phyloP scores from a whole-genome alignment of 805 yeast genomes.

The Danielia reshetovae region DNA sequence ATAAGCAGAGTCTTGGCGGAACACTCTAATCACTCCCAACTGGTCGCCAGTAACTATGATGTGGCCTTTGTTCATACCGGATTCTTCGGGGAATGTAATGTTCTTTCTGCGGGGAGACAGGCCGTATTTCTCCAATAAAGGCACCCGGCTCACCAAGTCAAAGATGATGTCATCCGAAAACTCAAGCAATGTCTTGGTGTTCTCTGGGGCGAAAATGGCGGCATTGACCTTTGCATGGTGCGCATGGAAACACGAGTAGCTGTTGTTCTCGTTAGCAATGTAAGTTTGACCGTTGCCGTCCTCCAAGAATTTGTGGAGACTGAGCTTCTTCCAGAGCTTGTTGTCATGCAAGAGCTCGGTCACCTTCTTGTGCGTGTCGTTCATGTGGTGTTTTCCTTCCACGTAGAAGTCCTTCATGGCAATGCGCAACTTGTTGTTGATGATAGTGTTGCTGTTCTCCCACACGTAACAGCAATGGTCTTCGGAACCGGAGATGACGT shows the following conservation, averaged over 20 bases:
- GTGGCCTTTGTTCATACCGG: constrained; percentile 26
- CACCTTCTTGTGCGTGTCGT: constrained; percentile 28
- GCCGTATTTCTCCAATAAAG: constrained; percentile 6
- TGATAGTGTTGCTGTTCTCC: constrained; percentile 47
- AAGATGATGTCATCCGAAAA: constrained; percentile 77
- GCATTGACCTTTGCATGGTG: constrained; percentile 70
- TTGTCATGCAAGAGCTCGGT: constrained; percentile 26
- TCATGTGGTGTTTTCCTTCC: constrained; percentile 32
- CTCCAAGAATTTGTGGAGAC: constrained; percentile 23
- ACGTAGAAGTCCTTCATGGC: constrained; percentile 32
- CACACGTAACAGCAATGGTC: constrained; percentile 86
- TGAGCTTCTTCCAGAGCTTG: constrained; percentile 24
- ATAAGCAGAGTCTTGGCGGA: constrained; percentile 74
- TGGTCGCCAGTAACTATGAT: constrained; percentile 77
- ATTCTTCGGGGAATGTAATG: constrained; percentile 3
- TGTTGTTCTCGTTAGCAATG: constrained; percentile 48
- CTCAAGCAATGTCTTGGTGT: constrained; percentile 60
- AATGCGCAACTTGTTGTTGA: constrained; percentile 34
- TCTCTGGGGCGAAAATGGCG: constrained; percentile 73
- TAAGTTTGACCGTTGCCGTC: constrained; percentile 15
- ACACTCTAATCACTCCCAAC: constrained; percentile 67
- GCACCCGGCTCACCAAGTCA: constrained; percentile 44
- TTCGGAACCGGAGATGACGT: constrained; percentile 77
- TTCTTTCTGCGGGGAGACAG: constrained; percentile 2
- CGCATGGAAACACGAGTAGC: constrained; percentile 71